phyloP scores from a whole-genome alignment of 306 rosid genomes.

The Cucurbita moschata region DNA sequence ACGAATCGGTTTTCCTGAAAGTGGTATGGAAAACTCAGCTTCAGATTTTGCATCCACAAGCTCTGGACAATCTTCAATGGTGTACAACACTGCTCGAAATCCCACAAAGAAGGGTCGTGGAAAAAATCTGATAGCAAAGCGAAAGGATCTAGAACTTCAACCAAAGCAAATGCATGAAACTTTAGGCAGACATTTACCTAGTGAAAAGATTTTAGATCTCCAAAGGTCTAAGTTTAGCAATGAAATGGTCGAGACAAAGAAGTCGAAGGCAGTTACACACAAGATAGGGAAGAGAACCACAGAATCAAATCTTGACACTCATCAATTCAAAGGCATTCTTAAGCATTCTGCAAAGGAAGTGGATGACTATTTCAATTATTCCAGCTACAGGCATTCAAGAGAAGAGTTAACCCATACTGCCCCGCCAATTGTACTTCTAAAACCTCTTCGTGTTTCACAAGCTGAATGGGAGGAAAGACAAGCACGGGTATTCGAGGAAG shows the following conservation, averaged over 20 bases:
- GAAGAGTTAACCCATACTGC: conserved; percentile 6
- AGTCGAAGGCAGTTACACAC: conserved; percentile 11
- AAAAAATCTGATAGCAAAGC: conserved; percentile 56
- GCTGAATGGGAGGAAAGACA: conserved; percentile 11
- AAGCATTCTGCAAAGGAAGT: conserved; percentile 25
- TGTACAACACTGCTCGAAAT: conserved; percentile 25
- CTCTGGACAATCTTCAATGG: conserved; percentile 53
- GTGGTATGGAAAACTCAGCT: conserved; percentile 24
- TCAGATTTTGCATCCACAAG: conserved; percentile 50
- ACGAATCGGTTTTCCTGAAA: conserved; percentile 16
- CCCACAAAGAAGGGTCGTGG: conserved; percentile 25
- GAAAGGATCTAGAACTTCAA: conserved; percentile 72
- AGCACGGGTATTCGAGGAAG: conserved; percentile 21
- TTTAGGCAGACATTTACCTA: conserved; percentile 25
- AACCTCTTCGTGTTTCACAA: conserved; percentile 33
- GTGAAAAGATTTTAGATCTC: conserved; percentile 35
- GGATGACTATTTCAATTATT: conserved; percentile 14
- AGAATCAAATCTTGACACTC: conserved; percentile 50
- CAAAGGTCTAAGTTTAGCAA: conserved; percentile 39
- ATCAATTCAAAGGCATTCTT: conserved; percentile 49
- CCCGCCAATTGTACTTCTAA: conserved; percentile 70
- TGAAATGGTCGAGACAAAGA: conserved; percentile 39
- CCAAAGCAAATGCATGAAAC: conserved; percentile 20
- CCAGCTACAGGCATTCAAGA: conserved; percentile 3
- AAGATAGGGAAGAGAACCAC: conserved; percentile 30